Evolutionary conservation across 164 flowering plant species (phyloP).

Genomic region (Macadamia integrifolia): DNA sequence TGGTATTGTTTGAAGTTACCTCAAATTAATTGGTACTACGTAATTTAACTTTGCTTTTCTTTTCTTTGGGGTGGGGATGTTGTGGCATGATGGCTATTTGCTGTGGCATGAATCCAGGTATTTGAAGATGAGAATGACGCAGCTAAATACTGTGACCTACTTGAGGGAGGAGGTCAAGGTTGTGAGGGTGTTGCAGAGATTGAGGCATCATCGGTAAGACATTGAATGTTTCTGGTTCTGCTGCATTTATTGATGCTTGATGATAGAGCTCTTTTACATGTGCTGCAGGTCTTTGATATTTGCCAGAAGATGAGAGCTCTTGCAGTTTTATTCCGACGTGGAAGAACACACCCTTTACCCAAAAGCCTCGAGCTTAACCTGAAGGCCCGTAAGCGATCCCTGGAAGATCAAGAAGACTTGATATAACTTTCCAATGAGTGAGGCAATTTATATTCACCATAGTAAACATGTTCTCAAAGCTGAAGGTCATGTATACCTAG

Average conservation of each 20-base stretch:
- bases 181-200: constrained; percentile 96
- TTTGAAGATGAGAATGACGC: constrained; percentile 96
- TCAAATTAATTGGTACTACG: background rate
- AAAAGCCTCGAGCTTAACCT: constrained; percentile 81
- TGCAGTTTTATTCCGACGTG: constrained; percentile 82
- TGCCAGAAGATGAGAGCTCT: constrained; percentile 81
- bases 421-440: constrained; percentile 15
- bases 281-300: constrained; percentile 81
- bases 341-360: constrained; percentile 84
- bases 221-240: background rate
- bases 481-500: too few relatives aligned
- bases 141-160: constrained; percentile 66
- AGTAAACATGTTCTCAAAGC: too few relatives aligned
- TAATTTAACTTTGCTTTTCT: too few relatives aligned
- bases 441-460: background rate
- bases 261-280: background rate
- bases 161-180: constrained; percentile 89
- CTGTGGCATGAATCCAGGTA: constrained; percentile 38
- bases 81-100: too few relatives aligned
- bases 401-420: constrained; percentile 76
- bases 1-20: background rate
- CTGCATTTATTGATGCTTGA: background rate
- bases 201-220: constrained; percentile 86
- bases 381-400: constrained; percentile 72
- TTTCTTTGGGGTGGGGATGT: too few relatives aligned